Percentiles rank a stretch among this genome's conserved stretches.
phyloP scores from a whole-genome alignment of 1,284 basidiomycete genomes.

The Cutaneotrichosporon cavernicola region DNA sequence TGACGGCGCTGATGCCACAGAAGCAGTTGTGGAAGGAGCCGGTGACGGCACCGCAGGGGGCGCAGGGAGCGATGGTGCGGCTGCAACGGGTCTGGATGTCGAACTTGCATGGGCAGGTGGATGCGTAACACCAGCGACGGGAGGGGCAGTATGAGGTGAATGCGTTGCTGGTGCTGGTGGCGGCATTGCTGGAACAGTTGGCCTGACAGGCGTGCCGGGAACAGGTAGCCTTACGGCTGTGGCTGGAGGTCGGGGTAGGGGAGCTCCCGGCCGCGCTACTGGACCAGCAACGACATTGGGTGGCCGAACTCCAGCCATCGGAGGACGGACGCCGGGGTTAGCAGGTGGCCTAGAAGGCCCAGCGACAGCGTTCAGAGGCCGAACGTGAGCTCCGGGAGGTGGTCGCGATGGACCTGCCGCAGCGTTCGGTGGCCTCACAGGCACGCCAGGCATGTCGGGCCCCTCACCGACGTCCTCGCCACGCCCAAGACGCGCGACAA shows the following conservation, averaged over 20 bases:
- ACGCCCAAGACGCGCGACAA: conserved; percentile 40
- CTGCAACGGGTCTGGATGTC: background rate
- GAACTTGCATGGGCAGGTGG: background rate
- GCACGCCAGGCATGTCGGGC: conserved; percentile 19
- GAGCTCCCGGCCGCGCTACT: background rate
- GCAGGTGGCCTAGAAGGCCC: conserved; percentile 2
- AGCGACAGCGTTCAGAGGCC: background rate
- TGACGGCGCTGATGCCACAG: background rate
- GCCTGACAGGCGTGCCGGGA: background rate
- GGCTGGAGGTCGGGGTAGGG: background rate
- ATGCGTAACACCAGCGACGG: background rate
- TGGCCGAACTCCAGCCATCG: background rate
- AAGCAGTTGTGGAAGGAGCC: background rate
- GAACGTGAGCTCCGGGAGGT: background rate
- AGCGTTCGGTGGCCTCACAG: conserved; percentile 7
- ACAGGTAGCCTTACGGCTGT: background rate
- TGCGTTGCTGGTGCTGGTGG: background rate
- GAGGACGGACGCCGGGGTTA: conserved; percentile 1
- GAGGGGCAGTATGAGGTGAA: background rate
- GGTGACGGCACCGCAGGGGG: background rate
- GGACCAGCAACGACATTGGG: conserved; percentile 1
- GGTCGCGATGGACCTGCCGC: conserved; percentile 12
- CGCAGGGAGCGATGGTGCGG: background rate
- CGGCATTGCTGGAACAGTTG: conserved; percentile 4
- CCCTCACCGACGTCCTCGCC: conserved; percentile 35